phyloP scores from a whole-genome alignment of 345 rosid species.

The Camelina laxa region DNA sequence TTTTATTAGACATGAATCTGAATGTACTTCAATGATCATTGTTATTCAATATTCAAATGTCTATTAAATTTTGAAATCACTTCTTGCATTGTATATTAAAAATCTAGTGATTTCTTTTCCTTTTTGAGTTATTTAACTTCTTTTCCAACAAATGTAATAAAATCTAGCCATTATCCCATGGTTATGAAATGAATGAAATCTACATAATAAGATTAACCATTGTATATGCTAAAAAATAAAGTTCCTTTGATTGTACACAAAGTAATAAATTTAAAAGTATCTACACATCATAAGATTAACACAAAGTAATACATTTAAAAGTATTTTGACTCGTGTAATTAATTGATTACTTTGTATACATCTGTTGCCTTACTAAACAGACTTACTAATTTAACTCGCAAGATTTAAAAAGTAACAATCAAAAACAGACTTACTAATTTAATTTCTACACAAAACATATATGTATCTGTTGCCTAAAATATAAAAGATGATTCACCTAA shows the following conservation, averaged over 20 bases:
- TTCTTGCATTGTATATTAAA: neutral
- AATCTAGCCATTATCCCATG: neutral
- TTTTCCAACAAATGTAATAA: neutral
- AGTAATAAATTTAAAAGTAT: neutral
- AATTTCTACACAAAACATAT: neutral
- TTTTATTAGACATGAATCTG: neutral
- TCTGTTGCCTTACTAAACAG: too few species aligned
- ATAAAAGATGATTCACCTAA: constrained; percentile 2
- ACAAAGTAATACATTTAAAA: too few species aligned
- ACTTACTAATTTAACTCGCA: too few species aligned
- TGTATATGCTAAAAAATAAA: neutral
- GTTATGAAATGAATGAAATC: constrained; percentile 13
- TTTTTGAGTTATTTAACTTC: neutral
- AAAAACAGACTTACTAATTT: neutral
- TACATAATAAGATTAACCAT: constrained; percentile 5
- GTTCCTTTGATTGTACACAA: neutral
- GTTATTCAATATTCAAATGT: neutral
- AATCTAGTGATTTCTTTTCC: neutral
- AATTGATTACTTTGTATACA: too few species aligned
- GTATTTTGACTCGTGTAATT: too few species aligned
- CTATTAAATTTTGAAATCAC: neutral
- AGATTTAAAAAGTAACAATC: neutral
- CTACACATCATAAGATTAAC: too few species aligned
- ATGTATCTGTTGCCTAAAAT: neutral
- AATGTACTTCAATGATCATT: neutral